Evolutionary conservation across 75 land plant genomes (phyloP), one percentile per base, ranked within the genome.

Genomic region (Sequoiadendron giganteum): DNA sequence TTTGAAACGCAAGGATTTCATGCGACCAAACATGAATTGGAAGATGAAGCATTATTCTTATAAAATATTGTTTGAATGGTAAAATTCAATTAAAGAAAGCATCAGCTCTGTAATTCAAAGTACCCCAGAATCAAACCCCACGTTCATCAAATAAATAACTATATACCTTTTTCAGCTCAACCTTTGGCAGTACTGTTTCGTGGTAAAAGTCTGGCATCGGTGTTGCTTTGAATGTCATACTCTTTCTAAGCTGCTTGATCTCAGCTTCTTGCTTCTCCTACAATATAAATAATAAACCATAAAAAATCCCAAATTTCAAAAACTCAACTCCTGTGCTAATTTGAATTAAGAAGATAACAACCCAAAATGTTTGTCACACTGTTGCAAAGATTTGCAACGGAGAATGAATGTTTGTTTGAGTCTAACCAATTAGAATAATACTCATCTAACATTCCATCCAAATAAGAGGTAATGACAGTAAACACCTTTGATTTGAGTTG

Each of bases 201-300:
- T 95, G 92, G 85, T 96, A 96, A 86, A 96, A 96, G 70, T 89
- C 91, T 68, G 97, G 97, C 97, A 95, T 96, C 13, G 97, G 97
- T 48, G 93, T 93, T 48, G 97, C 97, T 89, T 96, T 96, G 85
- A 96, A 96, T 52, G 86, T 91, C 84, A 96, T 85, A 86, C 92
- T 95, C 89, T 96, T 96, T 85, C 97, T 91, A 49, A 96, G 91
- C 90, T 79, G 91, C 73, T 90, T 96, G 84, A 96, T 92, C 88
- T 96, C 97, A 40, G 97, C 97, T 49, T 95, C 97, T 86, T 93
- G 94, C 86, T 89, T 91, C 85, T 93, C 96, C 97, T 95, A 73
- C 80, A 83, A 18, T 39, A n/a, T n/a, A 52, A 30, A 76, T 14
- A 86, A 65, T 65, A 52, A 36, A 2, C 10, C 39, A 34, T 11